A percentile compares a stretch with the other conserved stretches of the same genome.
phyloP scores from a whole-genome alignment of 257 asterid genomes.

The Primulina huaijiensis region DNA sequence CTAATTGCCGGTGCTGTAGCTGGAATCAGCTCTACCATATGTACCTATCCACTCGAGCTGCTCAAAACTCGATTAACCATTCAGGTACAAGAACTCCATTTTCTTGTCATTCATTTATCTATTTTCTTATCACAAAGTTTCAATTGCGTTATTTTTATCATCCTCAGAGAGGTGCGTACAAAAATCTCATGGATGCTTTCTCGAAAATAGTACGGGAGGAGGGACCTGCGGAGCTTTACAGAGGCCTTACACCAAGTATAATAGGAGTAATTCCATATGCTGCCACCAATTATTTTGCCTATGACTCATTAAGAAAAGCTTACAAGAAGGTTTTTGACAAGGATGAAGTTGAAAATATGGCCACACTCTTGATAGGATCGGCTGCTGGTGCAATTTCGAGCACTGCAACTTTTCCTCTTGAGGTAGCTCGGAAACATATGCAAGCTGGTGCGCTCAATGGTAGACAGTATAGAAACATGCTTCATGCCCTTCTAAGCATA shows the following conservation, averaged over 20 bases:
- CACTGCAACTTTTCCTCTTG: conserved; percentile 87
- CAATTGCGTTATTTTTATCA: not conserved
- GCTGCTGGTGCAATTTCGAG: conserved; percentile 94
- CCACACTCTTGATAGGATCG: conserved; percentile 83
- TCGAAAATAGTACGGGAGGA: conserved; percentile 31
- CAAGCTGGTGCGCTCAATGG: conserved; percentile 92
- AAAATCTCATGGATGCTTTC: conserved; percentile 42
- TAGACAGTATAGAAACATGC: conserved; percentile 72
- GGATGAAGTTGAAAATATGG: conserved; percentile 78
- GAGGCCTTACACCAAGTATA: conserved; percentile 40
- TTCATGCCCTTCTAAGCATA: conserved; percentile 79
- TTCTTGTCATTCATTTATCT: not conserved
- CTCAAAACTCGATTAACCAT: conserved; percentile 37
- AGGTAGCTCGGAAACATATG: conserved; percentile 96
- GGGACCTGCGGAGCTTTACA: conserved; percentile 35
- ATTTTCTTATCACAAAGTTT: not conserved
- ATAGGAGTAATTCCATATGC: conserved; percentile 42
- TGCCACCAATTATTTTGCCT: conserved; percentile 29
- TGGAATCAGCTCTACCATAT: conserved; percentile 38
- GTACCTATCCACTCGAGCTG: conserved; percentile 40
- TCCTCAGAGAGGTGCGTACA: conserved; percentile 21
- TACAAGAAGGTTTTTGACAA: conserved; percentile 57
- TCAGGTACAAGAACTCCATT: conserved; percentile 26
- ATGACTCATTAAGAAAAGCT: conserved; percentile 60
- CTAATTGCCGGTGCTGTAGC: conserved; percentile 36